A percentile compares a stretch with the other conserved stretches of the same genome.
Conservation (phyloP, 192 early-diverging fungal genomes). For the Backusella tarrabulga region DNA sequence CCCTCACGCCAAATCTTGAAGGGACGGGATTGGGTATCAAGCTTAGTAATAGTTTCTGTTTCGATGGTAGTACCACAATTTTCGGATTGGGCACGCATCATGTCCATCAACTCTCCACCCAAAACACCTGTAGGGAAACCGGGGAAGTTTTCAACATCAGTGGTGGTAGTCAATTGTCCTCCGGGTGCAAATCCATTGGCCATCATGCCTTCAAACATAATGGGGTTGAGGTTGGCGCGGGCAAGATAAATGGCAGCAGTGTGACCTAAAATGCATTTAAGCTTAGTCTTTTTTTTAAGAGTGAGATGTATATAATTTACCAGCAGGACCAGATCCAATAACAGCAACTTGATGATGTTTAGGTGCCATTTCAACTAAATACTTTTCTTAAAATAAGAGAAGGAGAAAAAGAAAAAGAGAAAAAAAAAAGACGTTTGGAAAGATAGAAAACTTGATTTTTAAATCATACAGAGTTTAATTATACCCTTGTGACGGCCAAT, state of each 20-base stretch:
- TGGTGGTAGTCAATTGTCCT: conserved; percentile 89
- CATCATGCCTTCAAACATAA: conserved; percentile 96
- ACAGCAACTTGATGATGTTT: conserved; percentile 61
- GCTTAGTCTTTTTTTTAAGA: not conserved
- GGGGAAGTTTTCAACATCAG: conserved; percentile 94
- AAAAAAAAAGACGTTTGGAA: not conserved
- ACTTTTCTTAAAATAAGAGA: not conserved
- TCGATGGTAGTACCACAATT: conserved; percentile 83
- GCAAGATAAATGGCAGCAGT: conserved; percentile 96
- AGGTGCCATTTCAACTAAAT: conserved; percentile 18
- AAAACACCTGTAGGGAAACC: conserved; percentile 92
- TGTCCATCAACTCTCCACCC: conserved; percentile 84
- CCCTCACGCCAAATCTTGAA: conserved; percentile 88
- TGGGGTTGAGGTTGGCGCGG: conserved; percentile 88
- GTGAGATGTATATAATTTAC: conserved; percentile 16
- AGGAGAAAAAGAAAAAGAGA: too few relatives aligned
- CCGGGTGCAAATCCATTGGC: conserved; percentile 75
- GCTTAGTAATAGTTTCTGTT: conserved; percentile 86
- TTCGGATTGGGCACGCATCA: conserved; percentile 78
- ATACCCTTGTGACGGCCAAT: conserved; percentile 5
- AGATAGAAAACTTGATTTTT: conserved; percentile 2
- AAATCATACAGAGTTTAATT: not conserved
- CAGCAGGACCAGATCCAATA: conserved; percentile 93
- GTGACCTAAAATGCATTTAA: conserved; percentile 52
- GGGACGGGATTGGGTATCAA: conserved; percentile 76